phyloP scores from a whole-genome alignment of 75 land plant genomes.

The Selaginella tamariscina region DNA sequence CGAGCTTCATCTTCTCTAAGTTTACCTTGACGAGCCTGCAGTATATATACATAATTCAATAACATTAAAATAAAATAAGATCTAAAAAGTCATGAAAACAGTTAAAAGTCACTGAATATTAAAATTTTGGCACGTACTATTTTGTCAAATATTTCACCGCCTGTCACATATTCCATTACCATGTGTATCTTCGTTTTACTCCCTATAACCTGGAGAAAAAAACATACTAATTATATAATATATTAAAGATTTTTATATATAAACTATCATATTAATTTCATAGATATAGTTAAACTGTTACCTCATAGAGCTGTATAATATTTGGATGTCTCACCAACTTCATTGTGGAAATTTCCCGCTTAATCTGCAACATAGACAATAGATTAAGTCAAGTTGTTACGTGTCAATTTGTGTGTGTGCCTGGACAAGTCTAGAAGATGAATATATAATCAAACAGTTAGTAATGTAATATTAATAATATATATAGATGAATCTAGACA shows the following conservation, averaged over 20 bases:
- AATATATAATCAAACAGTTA: no score
- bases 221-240: not conserved
- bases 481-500: no score
- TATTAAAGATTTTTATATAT: no score
- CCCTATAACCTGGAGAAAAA: conserved; percentile 4
- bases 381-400: not conserved
- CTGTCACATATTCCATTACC: conserved; percentile 19
- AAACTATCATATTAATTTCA: not conserved
- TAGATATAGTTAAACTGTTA: not conserved
- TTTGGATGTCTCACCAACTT: conserved; percentile 19
- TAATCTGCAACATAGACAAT: conserved; percentile 14
- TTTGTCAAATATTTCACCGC: conserved; percentile 20
- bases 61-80: no score
- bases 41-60: no score
- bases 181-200: conserved; percentile 21
- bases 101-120: not conserved
- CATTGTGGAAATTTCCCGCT: conserved; percentile 18
- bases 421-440: no score
- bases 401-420: no score
- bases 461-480: no score
- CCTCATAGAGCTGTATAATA: conserved; percentile 19
- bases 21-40: conserved; percentile 18
- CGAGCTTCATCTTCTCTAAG: conserved; percentile 36
- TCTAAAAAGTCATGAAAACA: not conserved
- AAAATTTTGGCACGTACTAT: not conserved